Percentiles rank a stretch among this genome's conserved stretches.
phyloP scores from a whole-genome alignment of 2,329 filamentous ascomycete species.

The Madurella fahalii region DNA sequence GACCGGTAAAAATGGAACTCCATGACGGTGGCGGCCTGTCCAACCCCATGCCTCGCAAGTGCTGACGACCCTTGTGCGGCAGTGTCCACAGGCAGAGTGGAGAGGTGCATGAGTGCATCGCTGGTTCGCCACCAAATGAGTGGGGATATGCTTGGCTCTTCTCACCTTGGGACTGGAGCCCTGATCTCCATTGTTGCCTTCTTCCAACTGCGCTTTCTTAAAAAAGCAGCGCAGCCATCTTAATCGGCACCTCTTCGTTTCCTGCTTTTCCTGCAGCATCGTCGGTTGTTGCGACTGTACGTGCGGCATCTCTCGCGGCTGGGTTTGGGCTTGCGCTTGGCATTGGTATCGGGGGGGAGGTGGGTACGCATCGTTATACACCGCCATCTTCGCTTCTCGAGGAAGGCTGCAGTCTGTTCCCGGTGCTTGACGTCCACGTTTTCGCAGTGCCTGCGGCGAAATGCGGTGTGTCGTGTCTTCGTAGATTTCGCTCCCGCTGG shows the following conservation, averaged over 20 bases:
- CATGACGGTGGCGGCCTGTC: not conserved
- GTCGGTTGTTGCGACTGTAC: not conserved
- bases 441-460: not conserved
- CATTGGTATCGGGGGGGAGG: not conserved
- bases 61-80: constrained; percentile 12
- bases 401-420: not conserved
- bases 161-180: not conserved
- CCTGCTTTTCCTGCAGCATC: not conserved
- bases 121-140: not conserved
- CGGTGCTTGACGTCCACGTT: not conserved
- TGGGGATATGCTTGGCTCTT: not conserved
- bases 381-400: constrained; percentile 10
- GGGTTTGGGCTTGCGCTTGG: not conserved
- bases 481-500: not conserved
- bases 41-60: constrained; percentile 5
- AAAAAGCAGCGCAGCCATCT: not conserved
- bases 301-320: not conserved
- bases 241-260: not conserved
- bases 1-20: constrained; percentile 8
- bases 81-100: not conserved
- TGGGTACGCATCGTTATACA: constrained; percentile 14
- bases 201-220: not conserved
- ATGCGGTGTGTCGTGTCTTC: not conserved
- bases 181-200: not conserved
- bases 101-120: not conserved